phyloP scores from a whole-genome alignment of 208 protist species.

The Porcisia deanei region DNA sequence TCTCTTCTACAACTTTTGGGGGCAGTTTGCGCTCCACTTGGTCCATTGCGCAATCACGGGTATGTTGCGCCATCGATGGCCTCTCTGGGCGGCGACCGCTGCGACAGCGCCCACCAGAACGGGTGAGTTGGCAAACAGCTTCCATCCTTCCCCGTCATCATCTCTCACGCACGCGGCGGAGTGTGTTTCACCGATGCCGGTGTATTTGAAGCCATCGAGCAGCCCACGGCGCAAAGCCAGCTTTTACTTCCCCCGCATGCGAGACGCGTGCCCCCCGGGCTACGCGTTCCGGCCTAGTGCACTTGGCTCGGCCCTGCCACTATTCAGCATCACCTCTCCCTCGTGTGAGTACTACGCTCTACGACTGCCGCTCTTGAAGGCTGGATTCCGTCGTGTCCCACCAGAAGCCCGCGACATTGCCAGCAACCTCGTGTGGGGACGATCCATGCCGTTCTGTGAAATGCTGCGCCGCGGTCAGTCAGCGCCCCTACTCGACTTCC shows the following conservation, averaged over 20 bases:
- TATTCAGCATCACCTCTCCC: constrained; percentile 77
- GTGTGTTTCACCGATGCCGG: constrained; percentile 28
- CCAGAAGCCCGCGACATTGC: constrained; percentile 25
- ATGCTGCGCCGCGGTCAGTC: constrained; percentile 8
- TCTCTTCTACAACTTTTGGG: not conserved
- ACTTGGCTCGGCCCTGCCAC: constrained; percentile 61
- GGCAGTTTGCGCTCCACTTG: too few species aligned
- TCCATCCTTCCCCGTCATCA: not conserved
- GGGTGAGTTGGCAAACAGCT: not conserved
- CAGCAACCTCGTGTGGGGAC: constrained; percentile 77
- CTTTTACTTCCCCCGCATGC: constrained; percentile 82
- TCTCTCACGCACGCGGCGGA: constrained; percentile 10
- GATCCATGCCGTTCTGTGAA: constrained; percentile 55
- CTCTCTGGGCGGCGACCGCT: not conserved
- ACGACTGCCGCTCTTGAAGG: constrained; percentile 89
- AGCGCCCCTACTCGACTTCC: constrained; percentile 1
- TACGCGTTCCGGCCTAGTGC: constrained; percentile 33
- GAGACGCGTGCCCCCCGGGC: constrained; percentile 25
- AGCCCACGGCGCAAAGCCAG: constrained; percentile 67
- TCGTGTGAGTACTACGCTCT: constrained; percentile 96
- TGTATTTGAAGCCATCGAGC: constrained; percentile 76
- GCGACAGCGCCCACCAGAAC: not conserved
- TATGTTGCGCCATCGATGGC: constrained; percentile 5
- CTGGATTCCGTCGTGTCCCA: constrained; percentile 73
- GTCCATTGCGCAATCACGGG: not conserved